Percentiles rank a stretch among this genome's conserved stretches.
Evolutionary conservation across 1,284 basidiomycete genomes (phyloP).

Genomic region (Moesziomyces sp.): DNA sequence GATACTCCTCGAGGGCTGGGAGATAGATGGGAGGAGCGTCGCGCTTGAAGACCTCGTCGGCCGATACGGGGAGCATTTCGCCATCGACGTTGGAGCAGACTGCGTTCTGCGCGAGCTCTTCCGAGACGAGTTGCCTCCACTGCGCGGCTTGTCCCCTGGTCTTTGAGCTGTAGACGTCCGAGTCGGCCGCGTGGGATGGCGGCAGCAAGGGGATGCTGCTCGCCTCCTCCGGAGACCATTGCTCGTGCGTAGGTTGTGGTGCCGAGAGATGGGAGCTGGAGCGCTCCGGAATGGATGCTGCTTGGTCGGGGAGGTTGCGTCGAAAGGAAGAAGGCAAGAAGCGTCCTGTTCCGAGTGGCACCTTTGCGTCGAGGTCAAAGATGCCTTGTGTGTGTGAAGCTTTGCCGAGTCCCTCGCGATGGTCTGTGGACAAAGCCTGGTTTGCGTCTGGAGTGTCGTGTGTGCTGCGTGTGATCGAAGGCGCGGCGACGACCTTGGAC

Average conservation of each 20-base stretch:
- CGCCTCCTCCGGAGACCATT: constrained; percentile 28
- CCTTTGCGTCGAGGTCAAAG: constrained; percentile 48
- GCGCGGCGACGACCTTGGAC: background rate
- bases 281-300: constrained; percentile 31
- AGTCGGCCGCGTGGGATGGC: background rate
- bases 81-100: constrained; percentile 18
- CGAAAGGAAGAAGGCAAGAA: constrained; percentile 39
- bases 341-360: constrained; percentile 13
- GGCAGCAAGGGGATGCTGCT: constrained; percentile 34
- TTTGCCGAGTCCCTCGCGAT: constrained; percentile 10
- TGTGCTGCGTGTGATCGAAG: background rate
- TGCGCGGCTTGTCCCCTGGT: constrained; percentile 6
- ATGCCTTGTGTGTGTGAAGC: constrained; percentile 17
- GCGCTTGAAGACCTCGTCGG: constrained; percentile 58
- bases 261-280: constrained; percentile 28
- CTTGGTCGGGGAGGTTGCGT: constrained; percentile 6
- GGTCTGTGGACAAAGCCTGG: background rate
- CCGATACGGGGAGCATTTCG: constrained; percentile 42
- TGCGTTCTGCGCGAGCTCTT: constrained; percentile 15
- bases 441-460: no score
- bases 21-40: constrained; percentile 64
- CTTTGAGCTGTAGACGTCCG: background rate
- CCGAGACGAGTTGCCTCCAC: constrained; percentile 13
- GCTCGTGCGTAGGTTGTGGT: background rate
- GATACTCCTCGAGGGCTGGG: constrained; percentile 62